Percentiles rank a stretch among this genome's conserved stretches.
These are phyloP conservation scores for Hibiscus trionum DNA, from an alignment of 345 rosid species.

Conservation along the genomic window DNA sequence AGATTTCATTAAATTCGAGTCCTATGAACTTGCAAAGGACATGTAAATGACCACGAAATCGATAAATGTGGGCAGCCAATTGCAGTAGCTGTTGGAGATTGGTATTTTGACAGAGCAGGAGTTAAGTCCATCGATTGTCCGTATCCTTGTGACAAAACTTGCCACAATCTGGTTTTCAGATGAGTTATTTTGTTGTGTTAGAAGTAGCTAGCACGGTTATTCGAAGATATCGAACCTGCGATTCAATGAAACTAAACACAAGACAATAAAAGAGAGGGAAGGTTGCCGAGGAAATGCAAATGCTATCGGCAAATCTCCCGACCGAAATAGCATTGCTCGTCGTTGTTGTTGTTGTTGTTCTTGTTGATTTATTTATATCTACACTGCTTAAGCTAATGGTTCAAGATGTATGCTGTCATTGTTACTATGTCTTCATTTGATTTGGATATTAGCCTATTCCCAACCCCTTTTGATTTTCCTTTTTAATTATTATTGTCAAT, in stretches of 20 bases:
- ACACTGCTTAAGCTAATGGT: not conserved
- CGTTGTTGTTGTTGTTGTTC: not conserved
- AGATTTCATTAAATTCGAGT: not conserved
- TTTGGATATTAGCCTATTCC: not conserved
- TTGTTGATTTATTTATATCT: not conserved
- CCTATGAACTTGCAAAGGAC: not conserved
- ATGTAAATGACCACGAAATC: not conserved
- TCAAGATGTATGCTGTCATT: not conserved
- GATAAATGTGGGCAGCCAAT: conserved; percentile 47
- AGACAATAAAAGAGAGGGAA: conserved; percentile 24
- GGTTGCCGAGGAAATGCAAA: conserved; percentile 21
- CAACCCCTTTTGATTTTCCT: not conserved
- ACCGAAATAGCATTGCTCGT: not conserved
- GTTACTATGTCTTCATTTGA: not conserved
- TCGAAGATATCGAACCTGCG: not conserved
- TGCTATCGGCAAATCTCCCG: conserved; percentile 14
- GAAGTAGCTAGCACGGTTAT: not conserved
- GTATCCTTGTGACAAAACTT: conserved; percentile 80
- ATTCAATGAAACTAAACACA: conserved; percentile 18
- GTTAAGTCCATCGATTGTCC: conserved; percentile 78
- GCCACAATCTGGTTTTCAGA: conserved; percentile 85
- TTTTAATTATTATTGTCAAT: too few relatives aligned
- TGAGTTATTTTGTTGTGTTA: conserved; percentile 11
- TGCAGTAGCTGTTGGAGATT: conserved; percentile 86
- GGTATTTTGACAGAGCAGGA: conserved; percentile 73